phyloP scores from a whole-genome alignment of 441 rosid species.

The Arabidopsis lyrata region DNA sequence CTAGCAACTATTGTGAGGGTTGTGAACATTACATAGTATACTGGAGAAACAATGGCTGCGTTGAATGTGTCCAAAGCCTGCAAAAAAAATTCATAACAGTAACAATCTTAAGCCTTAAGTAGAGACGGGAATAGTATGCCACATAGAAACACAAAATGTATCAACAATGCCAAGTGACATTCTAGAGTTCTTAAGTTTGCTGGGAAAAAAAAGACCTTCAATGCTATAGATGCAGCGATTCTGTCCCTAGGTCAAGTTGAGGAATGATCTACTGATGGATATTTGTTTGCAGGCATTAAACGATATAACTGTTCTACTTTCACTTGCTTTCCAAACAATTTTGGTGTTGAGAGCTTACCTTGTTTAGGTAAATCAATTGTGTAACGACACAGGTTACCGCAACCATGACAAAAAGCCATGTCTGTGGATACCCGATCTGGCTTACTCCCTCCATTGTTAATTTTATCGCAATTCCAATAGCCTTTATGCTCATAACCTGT shows the following conservation, averaged over 20 bases:
- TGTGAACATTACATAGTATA: constrained; percentile 76
- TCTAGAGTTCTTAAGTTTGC: constrained; percentile 10
- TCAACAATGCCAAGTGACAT: constrained; percentile 6
- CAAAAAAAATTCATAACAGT: constrained; percentile 5
- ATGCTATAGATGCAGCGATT: background rate
- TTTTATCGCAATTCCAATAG: constrained; percentile 90
- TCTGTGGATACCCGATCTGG: constrained; percentile 73
- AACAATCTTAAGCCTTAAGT: constrained; percentile 16
- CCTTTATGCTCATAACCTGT: constrained; percentile 97
- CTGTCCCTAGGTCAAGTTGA: background rate
- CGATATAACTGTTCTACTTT: background rate
- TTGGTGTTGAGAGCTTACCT: constrained; percentile 52
- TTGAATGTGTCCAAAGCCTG: constrained; percentile 77
- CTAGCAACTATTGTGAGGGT: constrained; percentile 76
- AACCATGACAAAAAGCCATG: constrained; percentile 90
- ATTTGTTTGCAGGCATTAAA: background rate
- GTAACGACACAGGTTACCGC: constrained; percentile 79
- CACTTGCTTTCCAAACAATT: background rate
- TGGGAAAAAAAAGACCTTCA: constrained; percentile 1
- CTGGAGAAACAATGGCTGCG: constrained; percentile 74
- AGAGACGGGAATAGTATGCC: background rate
- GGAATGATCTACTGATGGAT: constrained; percentile 13
- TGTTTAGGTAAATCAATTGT: constrained; percentile 88
- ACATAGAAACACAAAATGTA: background rate
- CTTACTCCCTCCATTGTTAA: constrained; percentile 80